Percentiles rank a stretch among this genome's conserved stretches.
Conservation (phyloP, 2,329 filamentous ascomycete species). For the Chaetomium globosum region DNA sequence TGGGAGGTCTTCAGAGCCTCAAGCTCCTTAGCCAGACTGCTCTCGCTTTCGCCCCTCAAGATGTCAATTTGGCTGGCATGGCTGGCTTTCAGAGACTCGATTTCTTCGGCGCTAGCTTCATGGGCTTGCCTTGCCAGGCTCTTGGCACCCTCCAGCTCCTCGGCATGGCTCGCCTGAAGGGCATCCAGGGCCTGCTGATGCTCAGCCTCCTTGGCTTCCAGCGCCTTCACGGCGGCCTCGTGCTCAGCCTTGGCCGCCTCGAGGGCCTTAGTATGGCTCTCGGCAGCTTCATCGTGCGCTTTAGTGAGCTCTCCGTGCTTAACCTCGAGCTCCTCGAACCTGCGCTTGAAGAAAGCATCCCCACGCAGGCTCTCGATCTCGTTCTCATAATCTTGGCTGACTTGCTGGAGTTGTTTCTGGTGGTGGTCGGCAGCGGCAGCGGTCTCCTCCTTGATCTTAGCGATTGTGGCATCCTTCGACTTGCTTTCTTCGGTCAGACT, state of each 20-base stretch:
- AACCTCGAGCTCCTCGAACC: conserved; percentile 62
- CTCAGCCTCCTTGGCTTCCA: conserved; percentile 56
- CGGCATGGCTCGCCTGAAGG: conserved; percentile 59
- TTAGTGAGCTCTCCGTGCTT: conserved; percentile 56
- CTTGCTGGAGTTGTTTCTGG: conserved; percentile 58
- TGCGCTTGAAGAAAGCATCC: conserved; percentile 65
- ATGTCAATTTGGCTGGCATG: conserved; percentile 52
- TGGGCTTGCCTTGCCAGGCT: conserved; percentile 54
- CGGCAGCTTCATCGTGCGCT: conserved; percentile 42
- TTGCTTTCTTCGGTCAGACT: conserved; percentile 42
- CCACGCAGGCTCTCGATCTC: conserved; percentile 66
- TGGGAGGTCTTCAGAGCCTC: conserved; percentile 50
- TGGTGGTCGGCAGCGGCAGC: conserved; percentile 52
- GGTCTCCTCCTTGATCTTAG: conserved; percentile 55
- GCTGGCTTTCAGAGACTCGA: conserved; percentile 57
- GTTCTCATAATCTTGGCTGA: conserved; percentile 65
- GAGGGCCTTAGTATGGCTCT: conserved; percentile 48
- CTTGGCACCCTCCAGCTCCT: conserved; percentile 61
- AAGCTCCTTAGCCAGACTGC: conserved; percentile 42
- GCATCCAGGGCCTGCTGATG: conserved; percentile 59
- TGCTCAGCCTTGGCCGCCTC: conserved; percentile 50
- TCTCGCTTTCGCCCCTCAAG: conserved; percentile 39
- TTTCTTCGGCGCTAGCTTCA: conserved; percentile 52
- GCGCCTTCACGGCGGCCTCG: conserved; percentile 48
- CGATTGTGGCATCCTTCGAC: conserved; percentile 52